Percentiles rank a stretch among this genome's conserved stretches.
Evolutionary conservation across 257 asterid species (phyloP).

Genomic region (Dorcoceras hygrometricum): DNA sequence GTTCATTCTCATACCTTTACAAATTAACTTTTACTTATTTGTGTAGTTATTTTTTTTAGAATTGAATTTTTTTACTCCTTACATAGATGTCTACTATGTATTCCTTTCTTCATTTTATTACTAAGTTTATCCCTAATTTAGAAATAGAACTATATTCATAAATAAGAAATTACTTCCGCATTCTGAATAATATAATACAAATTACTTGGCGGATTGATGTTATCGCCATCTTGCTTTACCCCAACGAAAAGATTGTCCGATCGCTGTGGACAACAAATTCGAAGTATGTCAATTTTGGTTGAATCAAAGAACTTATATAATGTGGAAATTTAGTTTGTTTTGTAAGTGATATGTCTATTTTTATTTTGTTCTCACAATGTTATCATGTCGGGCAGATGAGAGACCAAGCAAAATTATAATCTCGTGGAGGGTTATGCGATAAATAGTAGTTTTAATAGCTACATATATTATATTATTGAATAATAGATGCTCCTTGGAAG

Average conservation of each 20-base stretch:
- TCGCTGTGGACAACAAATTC: constrained; percentile 24
- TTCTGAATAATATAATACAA: not conserved
- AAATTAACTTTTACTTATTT: too few relatives aligned
- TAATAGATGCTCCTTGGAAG: not conserved
- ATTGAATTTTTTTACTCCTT: too few relatives aligned
- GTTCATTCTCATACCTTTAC: too few relatives aligned
- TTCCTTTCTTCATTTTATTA: too few relatives aligned
- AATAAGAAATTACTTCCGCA: not conserved
- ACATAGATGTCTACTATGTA: too few relatives aligned
- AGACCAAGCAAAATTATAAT: constrained; percentile 22
- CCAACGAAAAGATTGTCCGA: constrained; percentile 21
- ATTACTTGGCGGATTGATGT: constrained; percentile 29
- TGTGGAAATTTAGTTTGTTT: too few relatives aligned
- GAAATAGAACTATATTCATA: too few relatives aligned
- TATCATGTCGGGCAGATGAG: constrained; percentile 24
- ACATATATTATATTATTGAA: too few relatives aligned
- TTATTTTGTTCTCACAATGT: not conserved
- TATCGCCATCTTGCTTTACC: not conserved
- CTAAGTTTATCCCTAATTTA: too few relatives aligned
- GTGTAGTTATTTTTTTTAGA: too few relatives aligned
- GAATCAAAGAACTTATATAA: too few relatives aligned
- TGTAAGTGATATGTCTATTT: too few relatives aligned
- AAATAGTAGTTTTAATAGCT: constrained; percentile 4
- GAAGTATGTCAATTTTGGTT: not conserved
- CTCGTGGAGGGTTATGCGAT: constrained; percentile 22